Evolutionary conservation across 441 rosid species (phyloP), one percentile per base, ranked within the genome.

Genomic region (Viola pubescens): DNA sequence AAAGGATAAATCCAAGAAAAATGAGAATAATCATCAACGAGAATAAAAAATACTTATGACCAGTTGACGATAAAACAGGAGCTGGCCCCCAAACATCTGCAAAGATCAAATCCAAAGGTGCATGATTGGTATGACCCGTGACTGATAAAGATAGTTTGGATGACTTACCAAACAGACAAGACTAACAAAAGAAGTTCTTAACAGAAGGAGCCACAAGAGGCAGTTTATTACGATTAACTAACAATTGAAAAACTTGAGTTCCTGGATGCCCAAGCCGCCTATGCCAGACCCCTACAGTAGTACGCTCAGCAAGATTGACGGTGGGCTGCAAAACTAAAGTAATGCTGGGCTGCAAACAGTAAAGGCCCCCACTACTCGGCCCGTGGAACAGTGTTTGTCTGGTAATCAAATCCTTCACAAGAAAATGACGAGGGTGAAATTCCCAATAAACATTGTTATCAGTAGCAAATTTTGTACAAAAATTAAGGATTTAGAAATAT

Each of bases 31-130:
- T 38, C 55, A 49, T 49, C 56, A 7, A 50, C 6, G 4, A 60
- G 10, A 9, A n/a, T 7, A 49, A n/a, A 41, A 37, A 60, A 16
- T 49, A 60, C 0, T 13, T 12, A 39, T 10, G 47, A 38, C 64
- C 64, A n/a, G 7, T 3, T 16, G 5, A 3, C 12, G 56, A 49
- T 6, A n/a, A 14, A 5, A 50, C 26, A 2, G 50, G 16, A 5
- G 44, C 6, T 6, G 64, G 64, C 4, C 57, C 64, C 49, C 57
- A 52, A n/a, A 61, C 26, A 51, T 61, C 57, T 3, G 12, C 12
- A 6, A 39, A 34, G 3, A 61, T 6, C n/a, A 51, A 19, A 8
- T 61, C 16, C 7, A 51, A 41, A 3, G 49, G 47, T 2, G 6
- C 16, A 2, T 11, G 6, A 4, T 2, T 12, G n/a, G n/a, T 1